phyloP scores from a whole-genome alignment of 192 early-diverging fungal species.

The Irineochytrium annulatum region DNA sequence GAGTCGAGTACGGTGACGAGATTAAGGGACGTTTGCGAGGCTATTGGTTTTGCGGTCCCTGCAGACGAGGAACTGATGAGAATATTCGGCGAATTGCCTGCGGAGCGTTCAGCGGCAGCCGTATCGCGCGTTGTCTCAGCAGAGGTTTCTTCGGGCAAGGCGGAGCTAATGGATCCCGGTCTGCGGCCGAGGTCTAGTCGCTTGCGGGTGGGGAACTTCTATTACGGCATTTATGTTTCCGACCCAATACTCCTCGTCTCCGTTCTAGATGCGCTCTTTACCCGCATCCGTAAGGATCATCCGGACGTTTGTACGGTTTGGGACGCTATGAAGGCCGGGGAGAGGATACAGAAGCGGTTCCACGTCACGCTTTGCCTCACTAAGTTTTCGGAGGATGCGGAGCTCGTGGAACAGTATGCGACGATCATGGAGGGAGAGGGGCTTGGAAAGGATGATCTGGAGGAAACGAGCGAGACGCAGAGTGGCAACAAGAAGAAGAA shows the following conservation, averaged over 20 bases:
- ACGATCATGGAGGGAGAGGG: background rate
- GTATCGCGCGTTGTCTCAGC: too few species aligned
- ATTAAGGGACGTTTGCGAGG: background rate
- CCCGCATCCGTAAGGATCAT: background rate
- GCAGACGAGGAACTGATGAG: background rate
- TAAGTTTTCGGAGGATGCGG: background rate
- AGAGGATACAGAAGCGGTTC: background rate
- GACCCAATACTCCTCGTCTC: slow-evolving; percentile 1
- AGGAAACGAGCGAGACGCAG: too few species aligned
- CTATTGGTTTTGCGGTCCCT: background rate
- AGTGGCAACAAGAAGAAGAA: too few species aligned
- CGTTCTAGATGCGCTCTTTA: background rate
- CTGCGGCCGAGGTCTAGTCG: background rate
- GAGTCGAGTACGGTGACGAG: background rate
- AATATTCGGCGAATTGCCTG: background rate
- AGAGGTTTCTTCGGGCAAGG: background rate
- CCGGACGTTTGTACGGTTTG: background rate
- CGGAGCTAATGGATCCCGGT: background rate
- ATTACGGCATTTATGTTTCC: too few species aligned
- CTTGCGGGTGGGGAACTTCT: background rate
- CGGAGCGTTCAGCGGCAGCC: too few species aligned
- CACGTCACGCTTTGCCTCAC: background rate
- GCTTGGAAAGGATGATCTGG: background rate
- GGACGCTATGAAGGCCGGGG: background rate
- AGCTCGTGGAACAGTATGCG: background rate